Conservation (phyloP, 768 basidiomycete species). For the Amanita muscaria region DNA sequence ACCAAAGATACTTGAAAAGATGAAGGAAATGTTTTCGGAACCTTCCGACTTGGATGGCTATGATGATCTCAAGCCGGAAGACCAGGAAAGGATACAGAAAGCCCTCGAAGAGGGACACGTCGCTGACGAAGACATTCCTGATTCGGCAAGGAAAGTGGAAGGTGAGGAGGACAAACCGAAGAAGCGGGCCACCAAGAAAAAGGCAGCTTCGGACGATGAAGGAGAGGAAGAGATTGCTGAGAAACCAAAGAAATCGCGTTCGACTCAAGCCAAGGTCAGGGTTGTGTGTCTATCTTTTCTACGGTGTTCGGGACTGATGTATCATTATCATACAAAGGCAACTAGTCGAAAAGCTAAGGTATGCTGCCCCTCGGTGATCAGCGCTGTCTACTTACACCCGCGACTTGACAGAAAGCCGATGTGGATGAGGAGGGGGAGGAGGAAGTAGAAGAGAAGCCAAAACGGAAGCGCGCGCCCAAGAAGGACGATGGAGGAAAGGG, state of each 20-base stretch:
- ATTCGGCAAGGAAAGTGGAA: conserved; percentile 52
- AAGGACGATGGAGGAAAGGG: conserved; percentile 26
- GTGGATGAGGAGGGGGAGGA: conserved; percentile 27
- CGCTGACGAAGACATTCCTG: conserved; percentile 78
- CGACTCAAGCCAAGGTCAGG: conserved; percentile 10
- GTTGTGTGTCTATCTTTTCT: not conserved
- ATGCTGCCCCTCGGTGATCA: too few species aligned
- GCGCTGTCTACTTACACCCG: too few species aligned
- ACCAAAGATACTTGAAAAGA: conserved; percentile 54
- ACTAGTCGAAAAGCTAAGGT: conserved; percentile 20
- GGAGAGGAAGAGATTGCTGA: conserved; percentile 22
- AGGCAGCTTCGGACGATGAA: conserved; percentile 17
- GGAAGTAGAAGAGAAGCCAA: conserved; percentile 39
- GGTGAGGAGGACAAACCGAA: conserved; percentile 42
- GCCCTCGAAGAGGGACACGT: conserved; percentile 77
- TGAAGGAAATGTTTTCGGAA: conserved; percentile 51
- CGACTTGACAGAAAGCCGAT: conserved; percentile 15
- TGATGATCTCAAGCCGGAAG: conserved; percentile 59
- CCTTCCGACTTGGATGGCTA: conserved; percentile 78
- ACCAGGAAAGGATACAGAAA: conserved; percentile 59
- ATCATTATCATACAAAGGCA: conserved; percentile 40
- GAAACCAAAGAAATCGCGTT: conserved; percentile 22
- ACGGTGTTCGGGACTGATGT: too few species aligned
- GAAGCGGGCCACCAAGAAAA: conserved; percentile 37
- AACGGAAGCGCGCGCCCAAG: conserved; percentile 32